These are phyloP conservation scores for Wickerhamomyces canadensis DNA, from an alignment of 805 yeast species.

Conservation along the genomic window DNA sequence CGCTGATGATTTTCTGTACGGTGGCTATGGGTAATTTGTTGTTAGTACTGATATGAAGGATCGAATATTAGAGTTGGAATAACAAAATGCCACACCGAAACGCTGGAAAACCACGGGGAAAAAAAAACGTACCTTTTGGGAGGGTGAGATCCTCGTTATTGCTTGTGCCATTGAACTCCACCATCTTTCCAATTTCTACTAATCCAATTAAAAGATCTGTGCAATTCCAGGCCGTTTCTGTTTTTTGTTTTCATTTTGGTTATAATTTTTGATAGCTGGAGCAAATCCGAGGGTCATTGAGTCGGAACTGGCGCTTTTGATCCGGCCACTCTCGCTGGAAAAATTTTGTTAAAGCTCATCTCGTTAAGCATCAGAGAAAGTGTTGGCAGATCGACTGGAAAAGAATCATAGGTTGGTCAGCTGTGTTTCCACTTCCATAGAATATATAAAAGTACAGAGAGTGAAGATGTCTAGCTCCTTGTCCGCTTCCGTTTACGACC, in stretches of 20 bases:
- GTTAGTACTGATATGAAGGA: conserved; percentile 2
- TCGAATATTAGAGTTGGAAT: too few relatives aligned
- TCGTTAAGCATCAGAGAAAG: too few relatives aligned
- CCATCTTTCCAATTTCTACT: conserved; percentile 12
- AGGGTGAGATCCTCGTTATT: conserved; percentile 35
- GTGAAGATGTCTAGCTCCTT: conserved; percentile 9
- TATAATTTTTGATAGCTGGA: too few relatives aligned
- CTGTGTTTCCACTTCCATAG: background rate
- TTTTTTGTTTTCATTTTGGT: background rate
- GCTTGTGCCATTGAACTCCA: conserved; percentile 16
- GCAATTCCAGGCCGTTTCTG: too few relatives aligned
- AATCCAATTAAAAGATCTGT: too few relatives aligned
- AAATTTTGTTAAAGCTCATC: conserved; percentile 11
- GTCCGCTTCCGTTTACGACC: conserved; percentile 42
- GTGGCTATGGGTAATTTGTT: conserved; percentile 49
- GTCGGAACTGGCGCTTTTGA: background rate
- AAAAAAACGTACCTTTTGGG: conserved; percentile 33
- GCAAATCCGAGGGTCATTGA: too few relatives aligned
- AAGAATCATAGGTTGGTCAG: too few relatives aligned
- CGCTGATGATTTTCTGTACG: conserved; percentile 89
- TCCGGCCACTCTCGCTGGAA: background rate
- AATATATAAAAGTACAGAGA: too few relatives aligned
- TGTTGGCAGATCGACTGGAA: too few relatives aligned
- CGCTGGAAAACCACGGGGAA: background rate
- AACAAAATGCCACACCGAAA: too few relatives aligned